These are phyloP conservation scores for Leccinum rimulosum DNA, from an alignment of 768 basidiomycete species.

Conservation along the genomic window DNA sequence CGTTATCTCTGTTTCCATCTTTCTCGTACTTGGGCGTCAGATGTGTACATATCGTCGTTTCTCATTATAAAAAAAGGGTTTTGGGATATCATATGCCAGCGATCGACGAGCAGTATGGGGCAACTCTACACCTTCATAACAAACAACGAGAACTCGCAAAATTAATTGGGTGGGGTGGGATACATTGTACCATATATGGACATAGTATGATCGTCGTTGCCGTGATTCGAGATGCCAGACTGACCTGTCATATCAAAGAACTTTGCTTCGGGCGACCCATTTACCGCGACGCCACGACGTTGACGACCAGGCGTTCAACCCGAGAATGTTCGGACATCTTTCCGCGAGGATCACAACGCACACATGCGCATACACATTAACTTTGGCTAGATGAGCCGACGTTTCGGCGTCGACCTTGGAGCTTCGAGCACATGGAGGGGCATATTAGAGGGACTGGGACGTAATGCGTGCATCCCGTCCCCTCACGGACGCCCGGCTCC, in stretches of 20 bases:
- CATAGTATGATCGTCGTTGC: conserved; percentile 17
- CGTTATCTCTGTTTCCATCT: background rate
- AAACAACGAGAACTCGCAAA: background rate
- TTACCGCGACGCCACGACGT: conserved; percentile 7
- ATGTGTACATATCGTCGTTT: conserved; percentile 1
- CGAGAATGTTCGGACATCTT: conserved; percentile 1
- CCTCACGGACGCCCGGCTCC: background rate
- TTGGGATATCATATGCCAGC: background rate
- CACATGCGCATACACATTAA: background rate
- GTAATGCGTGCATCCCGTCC: conserved; percentile 8
- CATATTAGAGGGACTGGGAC: background rate
- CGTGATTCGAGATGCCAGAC: conserved; percentile 13
- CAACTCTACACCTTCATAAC: background rate
- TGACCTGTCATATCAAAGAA: conserved; percentile 1
- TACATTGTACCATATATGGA: conserved; percentile 2
- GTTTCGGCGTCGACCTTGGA: conserved; percentile 2
- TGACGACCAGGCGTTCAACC: conserved; percentile 1
- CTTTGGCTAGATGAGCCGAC: conserved; percentile 2
- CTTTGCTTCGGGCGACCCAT: conserved; percentile 2
- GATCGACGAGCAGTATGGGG: background rate
- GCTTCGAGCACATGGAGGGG: conserved; percentile 13
- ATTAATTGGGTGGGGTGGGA: background rate
- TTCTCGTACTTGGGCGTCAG: background rate
- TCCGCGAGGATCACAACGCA: conserved; percentile 11
- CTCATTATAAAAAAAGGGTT: background rate